A percentile compares a stretch with the other conserved stretches of the same genome.
phyloP scores from a whole-genome alignment of 140 eudicot genomes.

The Cichorium intybus region DNA sequence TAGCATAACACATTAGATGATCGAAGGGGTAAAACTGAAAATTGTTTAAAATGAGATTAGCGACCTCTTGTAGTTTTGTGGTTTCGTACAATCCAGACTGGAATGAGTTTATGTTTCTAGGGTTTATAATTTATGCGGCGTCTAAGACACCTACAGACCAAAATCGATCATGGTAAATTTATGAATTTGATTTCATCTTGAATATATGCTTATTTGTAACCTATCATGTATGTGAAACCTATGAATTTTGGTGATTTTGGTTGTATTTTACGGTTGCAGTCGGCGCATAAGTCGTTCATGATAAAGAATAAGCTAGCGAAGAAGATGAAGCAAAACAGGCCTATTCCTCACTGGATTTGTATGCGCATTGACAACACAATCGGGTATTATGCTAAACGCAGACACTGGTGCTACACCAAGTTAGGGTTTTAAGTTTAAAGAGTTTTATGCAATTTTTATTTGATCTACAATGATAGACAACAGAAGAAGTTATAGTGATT shows the following conservation, averaged over 20 bases:
- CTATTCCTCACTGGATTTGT: slow-evolving; percentile 66
- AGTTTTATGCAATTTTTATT: not conserved
- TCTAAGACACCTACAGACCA: not conserved
- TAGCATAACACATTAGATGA: not conserved
- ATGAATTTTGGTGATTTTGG: slow-evolving; percentile 6
- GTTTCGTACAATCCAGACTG: not conserved
- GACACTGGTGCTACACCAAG: slow-evolving; percentile 86
- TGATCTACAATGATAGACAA: not conserved
- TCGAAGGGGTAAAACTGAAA: not conserved
- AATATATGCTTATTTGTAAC: not conserved
- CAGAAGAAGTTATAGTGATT: not conserved
- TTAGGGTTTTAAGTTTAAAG: slow-evolving; percentile 47
- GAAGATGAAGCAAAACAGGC: slow-evolving; percentile 89
- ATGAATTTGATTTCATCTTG: not conserved
- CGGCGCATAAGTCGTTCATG: slow-evolving; percentile 83
- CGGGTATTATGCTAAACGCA: slow-evolving; percentile 72
- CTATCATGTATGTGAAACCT: not conserved
- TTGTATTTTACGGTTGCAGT: slow-evolving; percentile 32
- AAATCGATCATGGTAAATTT: slow-evolving; percentile 9
- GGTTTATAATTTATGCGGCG: not conserved
- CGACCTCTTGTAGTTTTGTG: not conserved
- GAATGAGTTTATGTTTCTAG: not conserved
- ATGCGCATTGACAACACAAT: slow-evolving; percentile 58
- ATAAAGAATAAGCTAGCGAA: slow-evolving; percentile 83
- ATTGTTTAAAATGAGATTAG: not conserved